Conservation (phyloP, 345 rosid species). For the Eucalyptus albens region DNA sequence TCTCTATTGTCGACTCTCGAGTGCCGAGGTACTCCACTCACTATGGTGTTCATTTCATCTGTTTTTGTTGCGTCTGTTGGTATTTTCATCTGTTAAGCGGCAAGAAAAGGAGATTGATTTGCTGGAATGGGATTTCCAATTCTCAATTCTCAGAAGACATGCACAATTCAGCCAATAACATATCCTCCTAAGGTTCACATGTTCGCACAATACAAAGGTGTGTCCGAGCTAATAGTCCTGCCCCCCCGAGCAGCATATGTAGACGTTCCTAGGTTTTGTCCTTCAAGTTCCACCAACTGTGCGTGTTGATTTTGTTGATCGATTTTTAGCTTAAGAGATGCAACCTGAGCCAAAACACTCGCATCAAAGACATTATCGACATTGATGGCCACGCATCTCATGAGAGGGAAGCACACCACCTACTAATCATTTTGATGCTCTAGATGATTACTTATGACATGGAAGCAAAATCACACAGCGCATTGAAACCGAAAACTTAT, state of each 20-base stretch:
- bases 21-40: not conserved
- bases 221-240: not conserved
- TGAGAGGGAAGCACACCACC: not conserved
- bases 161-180: not conserved
- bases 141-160: not conserved
- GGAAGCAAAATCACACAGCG: not conserved
- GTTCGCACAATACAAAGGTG: not conserved
- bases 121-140: not conserved
- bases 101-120: not conserved
- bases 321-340: not conserved
- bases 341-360: not conserved
- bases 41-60: not conserved
- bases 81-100: not conserved
- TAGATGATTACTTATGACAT: not conserved
- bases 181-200: not conserved
- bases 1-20: not conserved
- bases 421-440: not conserved
- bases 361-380: not conserved
- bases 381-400: not conserved
- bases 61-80: not conserved
- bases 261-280: not conserved
- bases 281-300: not conserved
- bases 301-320: not conserved
- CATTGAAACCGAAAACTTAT: not conserved
- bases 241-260: not conserved